phyloP scores from a whole-genome alignment of 129 eudicot species.

The Solidago caesia region DNA sequence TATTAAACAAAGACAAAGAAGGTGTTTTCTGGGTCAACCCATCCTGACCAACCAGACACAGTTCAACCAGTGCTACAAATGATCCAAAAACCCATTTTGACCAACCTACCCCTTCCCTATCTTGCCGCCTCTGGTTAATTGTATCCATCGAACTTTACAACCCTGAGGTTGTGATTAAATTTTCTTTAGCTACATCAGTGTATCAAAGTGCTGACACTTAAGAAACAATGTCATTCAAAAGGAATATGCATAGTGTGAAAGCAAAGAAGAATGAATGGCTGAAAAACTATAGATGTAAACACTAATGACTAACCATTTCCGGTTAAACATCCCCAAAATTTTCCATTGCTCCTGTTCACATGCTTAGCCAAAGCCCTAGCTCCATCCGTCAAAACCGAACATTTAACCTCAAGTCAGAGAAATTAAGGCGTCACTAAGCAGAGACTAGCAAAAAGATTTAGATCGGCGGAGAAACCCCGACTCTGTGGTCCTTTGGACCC shows the following conservation, averaged over 20 bases:
- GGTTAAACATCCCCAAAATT: conserved; percentile 63
- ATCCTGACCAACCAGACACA: no score
- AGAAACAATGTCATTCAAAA: neutral
- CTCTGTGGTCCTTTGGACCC: no score
- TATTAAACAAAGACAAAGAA: no score
- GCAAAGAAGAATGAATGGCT: conserved; percentile 3
- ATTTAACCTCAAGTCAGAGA: conserved; percentile 60
- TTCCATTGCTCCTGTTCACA: conserved; percentile 59
- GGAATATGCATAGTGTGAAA: conserved; percentile 5
- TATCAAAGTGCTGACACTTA: conserved; percentile 1
- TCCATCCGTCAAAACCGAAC: conserved; percentile 67
- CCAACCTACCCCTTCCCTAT: neutral
- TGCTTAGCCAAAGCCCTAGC: conserved; percentile 94
- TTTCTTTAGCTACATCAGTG: neutral
- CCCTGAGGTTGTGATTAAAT: conserved; percentile 9
- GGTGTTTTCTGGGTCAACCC: no score
- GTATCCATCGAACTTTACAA: neutral
- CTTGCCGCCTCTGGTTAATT: neutral
- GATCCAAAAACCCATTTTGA: neutral
- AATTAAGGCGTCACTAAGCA: conserved; percentile 26
- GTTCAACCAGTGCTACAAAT: no score
- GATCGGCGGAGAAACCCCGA: no score
- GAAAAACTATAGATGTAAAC: neutral
- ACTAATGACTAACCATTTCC: conserved; percentile 65
- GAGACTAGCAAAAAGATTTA: neutral